phyloP scores from a whole-genome alignment of 139 green algal genomes.

The Chlorella sorokiniana region DNA sequence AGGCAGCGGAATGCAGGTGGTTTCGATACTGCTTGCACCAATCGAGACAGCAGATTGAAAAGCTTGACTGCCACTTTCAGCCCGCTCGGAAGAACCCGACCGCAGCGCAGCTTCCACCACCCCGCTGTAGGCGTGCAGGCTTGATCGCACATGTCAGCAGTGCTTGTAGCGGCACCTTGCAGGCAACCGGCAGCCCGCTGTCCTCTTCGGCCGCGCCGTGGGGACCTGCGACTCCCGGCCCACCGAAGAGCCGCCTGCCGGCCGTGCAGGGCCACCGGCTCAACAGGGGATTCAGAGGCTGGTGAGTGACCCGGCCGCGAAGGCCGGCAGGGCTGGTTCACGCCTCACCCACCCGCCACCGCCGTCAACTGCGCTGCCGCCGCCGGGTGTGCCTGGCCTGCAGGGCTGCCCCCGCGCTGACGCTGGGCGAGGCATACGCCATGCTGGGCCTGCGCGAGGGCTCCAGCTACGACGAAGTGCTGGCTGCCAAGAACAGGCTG shows the following conservation, averaged over 20 bases:
- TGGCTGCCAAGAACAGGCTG: conserved; percentile 66
- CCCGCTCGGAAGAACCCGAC: no score
- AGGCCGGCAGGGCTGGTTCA: neutral
- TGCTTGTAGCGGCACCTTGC: neutral
- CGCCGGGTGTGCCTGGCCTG: neutral
- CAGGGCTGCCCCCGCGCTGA: conserved; percentile 29
- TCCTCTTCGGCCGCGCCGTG: no score
- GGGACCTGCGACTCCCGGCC: neutral
- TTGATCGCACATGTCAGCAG: no score
- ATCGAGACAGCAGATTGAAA: no score
- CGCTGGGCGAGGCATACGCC: conserved; percentile 48
- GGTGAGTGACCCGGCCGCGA: neutral
- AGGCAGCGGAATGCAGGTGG: no score
- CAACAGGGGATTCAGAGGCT: neutral
- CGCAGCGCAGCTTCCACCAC: neutral
- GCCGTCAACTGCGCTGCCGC: neutral
- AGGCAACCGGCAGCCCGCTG: neutral
- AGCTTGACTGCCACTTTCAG: no score
- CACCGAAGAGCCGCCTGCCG: neutral
- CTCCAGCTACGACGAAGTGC: conserved; percentile 57
- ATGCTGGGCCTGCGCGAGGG: conserved; percentile 50
- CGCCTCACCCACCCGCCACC: neutral
- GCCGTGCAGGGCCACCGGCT: neutral
- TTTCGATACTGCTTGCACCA: no score
- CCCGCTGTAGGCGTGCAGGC: no score